phyloP scores from a whole-genome alignment of 176 grass and related monocot genomes.

The Carex cristatella region DNA sequence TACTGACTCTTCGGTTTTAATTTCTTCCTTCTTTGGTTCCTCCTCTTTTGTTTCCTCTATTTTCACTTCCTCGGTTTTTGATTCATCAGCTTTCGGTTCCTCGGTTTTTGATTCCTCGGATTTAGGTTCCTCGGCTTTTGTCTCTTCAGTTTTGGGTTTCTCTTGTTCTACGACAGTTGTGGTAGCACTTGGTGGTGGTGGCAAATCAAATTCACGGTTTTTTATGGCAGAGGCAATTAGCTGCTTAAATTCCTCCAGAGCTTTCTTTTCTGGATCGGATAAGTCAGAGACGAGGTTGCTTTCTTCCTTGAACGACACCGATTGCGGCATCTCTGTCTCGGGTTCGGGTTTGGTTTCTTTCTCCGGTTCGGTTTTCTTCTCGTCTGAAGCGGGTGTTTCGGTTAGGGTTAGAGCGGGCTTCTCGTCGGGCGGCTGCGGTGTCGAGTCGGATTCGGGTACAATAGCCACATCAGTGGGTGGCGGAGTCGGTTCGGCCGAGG shows the following conservation, averaged over 20 bases:
- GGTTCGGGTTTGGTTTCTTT: constrained; percentile 19
- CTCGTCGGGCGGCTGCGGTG: constrained; percentile 24
- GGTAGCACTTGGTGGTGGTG: constrained; percentile 43
- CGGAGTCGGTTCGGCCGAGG: constrained; percentile 13
- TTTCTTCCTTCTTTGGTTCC: constrained; percentile 32
- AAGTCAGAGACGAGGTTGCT: constrained; percentile 77
- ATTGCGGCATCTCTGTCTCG: constrained; percentile 36
- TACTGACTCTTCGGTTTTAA: constrained; percentile 9
- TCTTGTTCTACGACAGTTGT: constrained; percentile 22
- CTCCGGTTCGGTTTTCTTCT: constrained; percentile 5
- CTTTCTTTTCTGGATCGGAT: constrained; percentile 72
- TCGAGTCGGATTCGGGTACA: constrained; percentile 40
- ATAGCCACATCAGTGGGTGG: constrained; percentile 18
- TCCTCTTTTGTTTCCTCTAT: constrained; percentile 23
- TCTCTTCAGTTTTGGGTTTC: constrained; percentile 35
- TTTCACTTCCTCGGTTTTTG: constrained; percentile 32
- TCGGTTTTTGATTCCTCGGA: constrained; percentile 12
- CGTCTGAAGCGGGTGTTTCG: neutral
- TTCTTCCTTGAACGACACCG: constrained; percentile 84
- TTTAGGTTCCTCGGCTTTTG: neutral
- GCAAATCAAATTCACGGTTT: constrained; percentile 69
- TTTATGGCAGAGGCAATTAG: constrained; percentile 58
- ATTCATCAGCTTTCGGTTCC: constrained; percentile 30
- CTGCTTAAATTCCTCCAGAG: constrained; percentile 83
- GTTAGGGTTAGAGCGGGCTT: neutral